Evolutionary conservation across 495 filamentous ascomycete species (phyloP), one percentile per base, ranked within the genome.

Genomic region (Penicillium parvum): DNA sequence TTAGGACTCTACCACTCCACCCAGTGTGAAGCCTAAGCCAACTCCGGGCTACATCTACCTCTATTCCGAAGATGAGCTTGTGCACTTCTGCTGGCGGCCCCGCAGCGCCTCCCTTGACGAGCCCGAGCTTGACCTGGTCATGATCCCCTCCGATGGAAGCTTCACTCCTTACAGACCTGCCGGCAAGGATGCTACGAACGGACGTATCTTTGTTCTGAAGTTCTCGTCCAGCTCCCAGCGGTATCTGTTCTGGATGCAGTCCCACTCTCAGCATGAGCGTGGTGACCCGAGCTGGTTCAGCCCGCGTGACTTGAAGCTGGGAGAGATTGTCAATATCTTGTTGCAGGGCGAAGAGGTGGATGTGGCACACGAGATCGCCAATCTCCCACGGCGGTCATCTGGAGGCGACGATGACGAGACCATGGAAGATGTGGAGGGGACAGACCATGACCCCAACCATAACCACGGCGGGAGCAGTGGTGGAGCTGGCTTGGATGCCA

Each of bases 71-170:
- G 92, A 96, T 78, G 94, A 96, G 2, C 76, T 97, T 30, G 74
- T 91, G 53, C 90, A 96, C 72, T 94, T 99, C 67, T 97, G 91
- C 77, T 99, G 94, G 94, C 86, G 90, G 37, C 72, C 78, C 7
- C 75, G 82, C 29, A 76, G 68, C 57, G 71, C 75, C 37, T 74
- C 79, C 19, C 64, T 81, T 51, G 72, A 79, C 37, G 71, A 86
- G 38, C 83, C 87, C 25, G 84, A 90, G 34, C 64, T 90, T 25
- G 88, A 96, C 59, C 74, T 95, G 32, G 75, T 92, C 45, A 95
- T 92, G 84, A 77, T 96, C 28, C 90, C 94, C n/a, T 71, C 75
- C 2, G 94, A 99, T 64, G 86, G 82, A 43, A 77, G 77, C 52
- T 96, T 99, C 61, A 75, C 79, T 4, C 86, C 87, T 4, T 94